Evolutionary conservation across 495 filamentous ascomycete species (phyloP), one percentile per base, ranked within the genome.

Genomic region (Penicillium lagena): DNA sequence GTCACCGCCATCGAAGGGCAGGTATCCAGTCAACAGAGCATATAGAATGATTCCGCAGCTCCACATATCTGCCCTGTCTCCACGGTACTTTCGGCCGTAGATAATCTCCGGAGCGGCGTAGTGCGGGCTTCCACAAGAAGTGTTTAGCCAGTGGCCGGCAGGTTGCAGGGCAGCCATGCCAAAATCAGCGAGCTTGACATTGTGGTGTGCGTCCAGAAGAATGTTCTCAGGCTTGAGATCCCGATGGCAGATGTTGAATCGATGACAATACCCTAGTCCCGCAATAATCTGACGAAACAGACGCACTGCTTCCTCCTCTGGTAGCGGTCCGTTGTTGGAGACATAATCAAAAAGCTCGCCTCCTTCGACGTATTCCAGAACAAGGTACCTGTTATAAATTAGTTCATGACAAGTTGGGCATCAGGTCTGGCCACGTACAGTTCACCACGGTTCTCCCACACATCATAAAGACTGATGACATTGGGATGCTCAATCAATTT

Each of bases 161-260:
- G 94, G 91, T 50, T 96, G 91, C 28, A 97, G 67, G 10, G 89
- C 90, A 12, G 94, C 93, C 89, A 99, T 95, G 12, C 93, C 91
- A 62, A 97, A 99, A 62, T 99, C 93, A 29, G 88, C 90, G 32
- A 99, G 79, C 64, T 97, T 97, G 62, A 96, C 75, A 36, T 86
- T 81, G 15, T 75, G 73, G 10, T 80, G 63, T 7, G 62, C 63
- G 45, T 89, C 87, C 27, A 99, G 63, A 12, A 99, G 72, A 33
- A 98, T 96, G 54, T 99, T 99, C 66, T 99, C 93, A 0, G 89
- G 93, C 67, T 99, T 99, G 29, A 99, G 68, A 49, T 99, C 93
- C 22, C 93, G 85, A 57, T 99, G 93, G 62, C 89, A 94, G 47
- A 99, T 95, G 53, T 87, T 84, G 68, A 96, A 84, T 6, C 85